Evolutionary conservation across 2,329 filamentous ascomycete species (phyloP).

Genomic region (Botrytis fragariae): DNA sequence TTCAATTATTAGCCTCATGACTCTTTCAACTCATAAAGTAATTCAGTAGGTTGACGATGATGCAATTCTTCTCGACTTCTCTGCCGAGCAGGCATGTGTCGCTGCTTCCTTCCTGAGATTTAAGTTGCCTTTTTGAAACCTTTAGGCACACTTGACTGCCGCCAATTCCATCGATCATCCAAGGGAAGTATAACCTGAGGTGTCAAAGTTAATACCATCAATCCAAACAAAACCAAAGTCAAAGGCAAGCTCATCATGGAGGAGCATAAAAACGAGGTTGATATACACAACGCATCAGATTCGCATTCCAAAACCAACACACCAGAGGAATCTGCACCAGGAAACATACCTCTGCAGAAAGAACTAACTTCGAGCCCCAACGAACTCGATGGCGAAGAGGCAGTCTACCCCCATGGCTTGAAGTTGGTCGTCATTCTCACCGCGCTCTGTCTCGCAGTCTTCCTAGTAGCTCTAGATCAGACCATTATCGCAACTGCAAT

Average conservation of each 20-base stretch:
- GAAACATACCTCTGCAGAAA: slow-evolving; percentile 1
- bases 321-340: neutral
- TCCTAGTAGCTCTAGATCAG: slow-evolving; percentile 37
- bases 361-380: neutral
- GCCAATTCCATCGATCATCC: neutral
- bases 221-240: neutral
- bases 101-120: neutral
- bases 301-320: neutral
- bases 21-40: neutral
- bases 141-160: neutral
- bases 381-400: slow-evolving; percentile 15
- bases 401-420: slow-evolving; percentile 24
- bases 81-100: neutral
- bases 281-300: neutral
- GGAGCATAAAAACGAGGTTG: neutral
- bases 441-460: slow-evolving; percentile 36
- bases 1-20: neutral
- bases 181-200: too few relatives aligned
- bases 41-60: neutral
- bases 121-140: neutral
- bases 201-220: neutral
- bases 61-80: neutral
- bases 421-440: slow-evolving; percentile 33
- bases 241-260: neutral
- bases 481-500: slow-evolving; percentile 42